Percentiles rank a stretch among this genome's conserved stretches.
These are phyloP conservation scores for Lecanicillium sp. DNA, from an alignment of 2,329 filamentous ascomycete genomes.

Conservation along the genomic window DNA sequence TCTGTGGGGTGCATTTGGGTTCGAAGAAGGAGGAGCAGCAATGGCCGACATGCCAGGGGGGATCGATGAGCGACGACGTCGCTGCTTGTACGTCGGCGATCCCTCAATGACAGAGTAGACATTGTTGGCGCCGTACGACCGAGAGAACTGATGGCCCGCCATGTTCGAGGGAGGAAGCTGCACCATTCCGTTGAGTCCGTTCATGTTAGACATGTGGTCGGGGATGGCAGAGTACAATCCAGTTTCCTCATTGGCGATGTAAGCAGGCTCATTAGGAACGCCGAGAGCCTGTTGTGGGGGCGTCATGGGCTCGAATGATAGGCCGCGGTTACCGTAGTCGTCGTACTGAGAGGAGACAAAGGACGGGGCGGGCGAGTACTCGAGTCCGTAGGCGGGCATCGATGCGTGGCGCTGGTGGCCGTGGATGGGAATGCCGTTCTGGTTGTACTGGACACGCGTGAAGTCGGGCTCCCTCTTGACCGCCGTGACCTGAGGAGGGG, in stretches of 20 bases:
- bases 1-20: slow-evolving; percentile 56
- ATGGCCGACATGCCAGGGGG: slow-evolving; percentile 68
- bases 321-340: slow-evolving; percentile 91
- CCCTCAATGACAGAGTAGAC: slow-evolving; percentile 96
- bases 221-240: slow-evolving; percentile 93
- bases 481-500: slow-evolving; percentile 56
- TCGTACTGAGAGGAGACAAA: slow-evolving; percentile 99
- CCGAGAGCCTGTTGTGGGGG: slow-evolving; percentile 84
- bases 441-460: slow-evolving; percentile 77
- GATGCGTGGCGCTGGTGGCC: slow-evolving; percentile 89
- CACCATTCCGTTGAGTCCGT: slow-evolving; percentile 79
- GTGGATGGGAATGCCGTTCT: slow-evolving; percentile 81
- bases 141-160: slow-evolving; percentile 69
- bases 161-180: slow-evolving; percentile 83
- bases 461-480: slow-evolving; percentile 89
- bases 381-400: slow-evolving; percentile 92
- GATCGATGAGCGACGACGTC: slow-evolving; percentile 86
- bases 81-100: slow-evolving; percentile 97
- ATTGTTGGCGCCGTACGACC: slow-evolving; percentile 65
- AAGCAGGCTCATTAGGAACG: slow-evolving; percentile 81
- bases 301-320: slow-evolving; percentile 95
- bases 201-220: slow-evolving; percentile 67
- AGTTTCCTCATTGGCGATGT: slow-evolving; percentile 97
- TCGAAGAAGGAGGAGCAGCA: slow-evolving; percentile 56
- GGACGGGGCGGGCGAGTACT: slow-evolving; percentile 95